These are phyloP conservation scores for Ilex paraguariensis DNA, from an alignment of 305 asterid genomes.

Conservation along the genomic window DNA sequence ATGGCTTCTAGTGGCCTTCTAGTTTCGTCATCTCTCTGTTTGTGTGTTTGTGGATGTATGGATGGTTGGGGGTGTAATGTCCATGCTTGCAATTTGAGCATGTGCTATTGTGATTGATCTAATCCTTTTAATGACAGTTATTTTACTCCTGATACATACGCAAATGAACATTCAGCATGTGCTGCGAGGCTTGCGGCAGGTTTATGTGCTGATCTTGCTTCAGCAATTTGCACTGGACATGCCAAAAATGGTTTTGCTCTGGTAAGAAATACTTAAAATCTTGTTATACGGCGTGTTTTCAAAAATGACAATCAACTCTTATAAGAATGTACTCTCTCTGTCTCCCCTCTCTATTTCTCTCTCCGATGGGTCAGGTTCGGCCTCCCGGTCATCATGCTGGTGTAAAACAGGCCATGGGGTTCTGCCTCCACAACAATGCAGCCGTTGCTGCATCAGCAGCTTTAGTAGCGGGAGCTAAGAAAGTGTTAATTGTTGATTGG, in stretches of 20 bases:
- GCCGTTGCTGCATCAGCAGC: slow-evolving; percentile 96
- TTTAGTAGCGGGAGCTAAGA: slow-evolving; percentile 89
- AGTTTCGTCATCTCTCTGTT: not conserved
- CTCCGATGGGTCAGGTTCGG: slow-evolving; percentile 61
- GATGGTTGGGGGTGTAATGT: not conserved
- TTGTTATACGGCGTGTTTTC: not conserved
- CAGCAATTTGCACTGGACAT: slow-evolving; percentile 65
- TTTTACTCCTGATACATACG: slow-evolving; percentile 97
- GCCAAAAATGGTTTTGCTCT: slow-evolving; percentile 96
- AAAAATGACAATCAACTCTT: no score
- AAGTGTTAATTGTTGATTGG: slow-evolving; percentile 91
- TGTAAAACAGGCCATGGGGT: slow-evolving; percentile 94
- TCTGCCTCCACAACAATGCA: slow-evolving; percentile 97
- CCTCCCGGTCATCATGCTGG: slow-evolving; percentile 99
- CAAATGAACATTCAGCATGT: slow-evolving; percentile 80
- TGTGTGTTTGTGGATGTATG: not conserved
- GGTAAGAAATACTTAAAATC: slow-evolving; percentile 41
- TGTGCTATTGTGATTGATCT: not conserved
- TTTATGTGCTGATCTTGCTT: slow-evolving; percentile 93
- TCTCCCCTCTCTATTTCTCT: slow-evolving; percentile 16
- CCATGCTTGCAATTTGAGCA: not conserved
- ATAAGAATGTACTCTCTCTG: no score
- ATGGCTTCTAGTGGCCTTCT: not conserved
- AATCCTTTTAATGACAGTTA: slow-evolving; percentile 52
- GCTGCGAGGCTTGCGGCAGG: slow-evolving; percentile 99